Base-by-base conservation (phyloP, 2,329 filamentous ascomycete genomes). In the Arthrocladium fulminans region DNA sequence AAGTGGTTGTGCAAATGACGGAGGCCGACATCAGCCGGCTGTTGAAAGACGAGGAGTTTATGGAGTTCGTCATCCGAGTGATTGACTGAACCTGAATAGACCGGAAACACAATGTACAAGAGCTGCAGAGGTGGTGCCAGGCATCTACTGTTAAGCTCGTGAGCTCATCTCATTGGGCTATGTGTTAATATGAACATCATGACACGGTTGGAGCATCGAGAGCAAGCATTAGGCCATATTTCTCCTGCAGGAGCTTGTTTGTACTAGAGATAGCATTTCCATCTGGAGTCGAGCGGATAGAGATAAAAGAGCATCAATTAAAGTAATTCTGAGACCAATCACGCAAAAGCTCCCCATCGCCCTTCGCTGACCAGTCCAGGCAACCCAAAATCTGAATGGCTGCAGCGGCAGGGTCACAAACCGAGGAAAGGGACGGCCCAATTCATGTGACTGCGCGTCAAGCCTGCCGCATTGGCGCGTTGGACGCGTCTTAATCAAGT, bases 1-100 rank as follows among this genome's bases (percentile, higher is more conserved):
- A 59, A 45, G 55, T 55, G 12, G 54, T 59, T 7, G 53, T 59
- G 10, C 57, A 59, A 25, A 54, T 59, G 55, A 57, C 54, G 7
- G 49, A 45, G 23, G 49, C 35, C 13, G 57, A 59, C 38, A 59
- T 59, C 55, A 54, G 23, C 17, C 43, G 57, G 17, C 40, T 59
- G 23, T 38, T 59, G 42, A 30, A 54, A 9, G 54, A 59, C 19
- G 3, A 41, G 32, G 48, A 46, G 2, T 59, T 59, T 27, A 57
- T 52, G 52, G 45, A 48, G 9, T 54, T 51, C 50, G 49, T 57
- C 15, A 43, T 39, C 7, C 51, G 53, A 41, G 54, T 54, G 19
- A 39, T 49, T 30, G 45, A 48, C 19, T 48, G 25, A 42, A n/a
- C 10, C 17, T 9, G 13, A n/a, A 35, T n/a, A 35, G 13, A 9